phyloP scores from a whole-genome alignment of 805 yeast genomes.

The Kurtzmaniella cleridarum region DNA sequence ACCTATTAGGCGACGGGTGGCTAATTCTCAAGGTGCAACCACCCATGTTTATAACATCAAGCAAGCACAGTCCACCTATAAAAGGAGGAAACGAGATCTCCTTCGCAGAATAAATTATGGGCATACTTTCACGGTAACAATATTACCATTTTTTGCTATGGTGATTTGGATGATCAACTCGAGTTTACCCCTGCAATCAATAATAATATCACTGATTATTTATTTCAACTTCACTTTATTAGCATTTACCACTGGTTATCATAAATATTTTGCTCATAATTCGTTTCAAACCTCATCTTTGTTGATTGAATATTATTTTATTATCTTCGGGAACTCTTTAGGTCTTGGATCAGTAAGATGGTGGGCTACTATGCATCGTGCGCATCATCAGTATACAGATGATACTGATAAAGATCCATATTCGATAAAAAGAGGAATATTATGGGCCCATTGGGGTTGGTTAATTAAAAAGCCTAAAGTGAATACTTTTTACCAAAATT shows the following conservation, averaged over 20 bases:
- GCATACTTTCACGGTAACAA: slow-evolving; percentile 25
- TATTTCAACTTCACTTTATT: slow-evolving; percentile 33
- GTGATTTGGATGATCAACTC: not conserved
- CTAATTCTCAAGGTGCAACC: slow-evolving; percentile 1
- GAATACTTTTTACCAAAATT: slow-evolving; percentile 24
- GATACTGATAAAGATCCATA: slow-evolving; percentile 90
- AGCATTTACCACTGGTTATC: slow-evolving; percentile 40
- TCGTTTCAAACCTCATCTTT: slow-evolving; percentile 23
- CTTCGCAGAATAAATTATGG: slow-evolving; percentile 32
- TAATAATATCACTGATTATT: slow-evolving; percentile 23
- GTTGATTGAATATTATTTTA: slow-evolving; percentile 43
- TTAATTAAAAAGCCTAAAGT: slow-evolving; percentile 56
- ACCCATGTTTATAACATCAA: slow-evolving; percentile 20
- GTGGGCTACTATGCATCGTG: slow-evolving; percentile 83
- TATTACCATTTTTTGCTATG: slow-evolving; percentile 28
- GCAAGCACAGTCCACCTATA: slow-evolving; percentile 27
- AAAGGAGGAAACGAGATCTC: slow-evolving; percentile 30
- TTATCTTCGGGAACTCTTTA: slow-evolving; percentile 63
- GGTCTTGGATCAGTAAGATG: slow-evolving; percentile 72
- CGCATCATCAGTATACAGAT: slow-evolving; percentile 79
- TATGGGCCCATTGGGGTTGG: slow-evolving; percentile 89
- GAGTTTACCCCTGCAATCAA: slow-evolving; percentile 10
- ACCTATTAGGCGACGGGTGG: not conserved
- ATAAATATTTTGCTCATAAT: slow-evolving; percentile 37
- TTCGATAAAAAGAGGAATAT: slow-evolving; percentile 71